Conservation (phyloP, 768 basidiomycete species). For the Trametes villosa region DNA sequence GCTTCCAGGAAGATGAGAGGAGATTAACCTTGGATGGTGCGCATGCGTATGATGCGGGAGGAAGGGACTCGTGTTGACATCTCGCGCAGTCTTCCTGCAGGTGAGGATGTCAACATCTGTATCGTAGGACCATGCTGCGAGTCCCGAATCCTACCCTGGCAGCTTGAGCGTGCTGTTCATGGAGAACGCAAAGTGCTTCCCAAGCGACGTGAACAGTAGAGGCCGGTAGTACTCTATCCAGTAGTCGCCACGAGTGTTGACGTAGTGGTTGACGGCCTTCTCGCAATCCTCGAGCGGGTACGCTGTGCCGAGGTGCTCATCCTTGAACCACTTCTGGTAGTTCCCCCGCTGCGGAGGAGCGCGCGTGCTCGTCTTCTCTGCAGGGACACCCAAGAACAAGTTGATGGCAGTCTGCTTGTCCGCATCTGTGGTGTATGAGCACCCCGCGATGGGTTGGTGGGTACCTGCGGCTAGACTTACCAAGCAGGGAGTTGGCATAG, state of each 20-base stretch:
- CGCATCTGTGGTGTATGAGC: constrained; percentile 59
- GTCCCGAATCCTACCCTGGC: constrained; percentile 60
- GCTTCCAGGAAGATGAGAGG: neutral
- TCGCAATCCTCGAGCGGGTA: constrained; percentile 71
- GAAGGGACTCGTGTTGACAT: constrained; percentile 78
- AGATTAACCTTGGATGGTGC: constrained; percentile 41
- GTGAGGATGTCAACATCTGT: neutral
- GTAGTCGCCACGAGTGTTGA: constrained; percentile 66
- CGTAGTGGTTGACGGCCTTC: constrained; percentile 61
- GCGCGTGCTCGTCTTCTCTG: constrained; percentile 49
- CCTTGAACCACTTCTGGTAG: constrained; percentile 86
- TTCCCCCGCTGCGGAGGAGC: constrained; percentile 59
- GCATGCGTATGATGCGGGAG: constrained; percentile 52
- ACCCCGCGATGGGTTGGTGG: neutral
- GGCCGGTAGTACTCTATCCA: constrained; percentile 93
- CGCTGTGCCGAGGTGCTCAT: constrained; percentile 68
- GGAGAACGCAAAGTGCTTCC: constrained; percentile 90
- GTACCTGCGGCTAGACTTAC: constrained; percentile 43
- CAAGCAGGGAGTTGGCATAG: constrained; percentile 92
- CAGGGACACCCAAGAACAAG: constrained; percentile 85
- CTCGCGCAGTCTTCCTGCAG: constrained; percentile 69
- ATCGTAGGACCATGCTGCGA: neutral
- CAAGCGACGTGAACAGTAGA: constrained; percentile 78
- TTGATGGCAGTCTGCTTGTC: constrained; percentile 98
- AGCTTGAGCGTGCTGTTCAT: constrained; percentile 89